Evolutionary conservation across 2,329 filamentous ascomycete species (phyloP), one percentile per base, ranked within the genome.

Genomic region (Rhexocercosporidium sp.): DNA sequence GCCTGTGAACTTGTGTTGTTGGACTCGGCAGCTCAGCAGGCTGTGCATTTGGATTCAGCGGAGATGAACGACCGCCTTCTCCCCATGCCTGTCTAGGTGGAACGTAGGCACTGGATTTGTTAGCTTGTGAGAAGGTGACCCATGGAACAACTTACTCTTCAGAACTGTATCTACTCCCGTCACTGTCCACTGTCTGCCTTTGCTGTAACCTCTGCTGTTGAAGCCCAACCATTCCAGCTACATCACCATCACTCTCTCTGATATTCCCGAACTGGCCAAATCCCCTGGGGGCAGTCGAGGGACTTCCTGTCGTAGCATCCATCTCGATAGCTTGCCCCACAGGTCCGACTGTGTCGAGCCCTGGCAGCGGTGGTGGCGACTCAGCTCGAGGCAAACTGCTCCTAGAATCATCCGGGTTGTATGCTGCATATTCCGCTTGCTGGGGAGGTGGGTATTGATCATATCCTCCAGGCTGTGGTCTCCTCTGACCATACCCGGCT

Each of bases 301-400:
- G 84, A 63, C 82, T 84, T 46, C 84, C 84, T n/a, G 83, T 82
- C n/a, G 84, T 82, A 39, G 90, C 89, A 77, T 94, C 90, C 92
- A 96, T 94, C 77, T 96, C 93, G 62, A 94, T 86, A 2, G 91
- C 88, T 75, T 90, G 90, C 11, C 89, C 89, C 14, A 89, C 78
- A 39, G 77, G 72, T 70, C 56, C 72, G 63, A 78, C 72, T 49
- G 27, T 39, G 22, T 81, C 78, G 54, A 80, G 76, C 46, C 81
- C 82, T 3, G 85, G 83, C 22, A 90, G 77, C 6, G 89, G 89
- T 18, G 90, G 88, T 9, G 88, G 88, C 1, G 88, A 89, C 72
- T 89, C 88, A 11, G 87, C 89, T 69, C 88, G 83, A 1, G 88
- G 86, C 25, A 90, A 77, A 59, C 81, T 80, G 41, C 61, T 67